A percentile compares a stretch with the other conserved stretches of the same genome.
These are phyloP conservation scores for Hyaloscypha variabilis DNA, from an alignment of 495 filamentous ascomycete genomes.

Conservation along the genomic window DNA sequence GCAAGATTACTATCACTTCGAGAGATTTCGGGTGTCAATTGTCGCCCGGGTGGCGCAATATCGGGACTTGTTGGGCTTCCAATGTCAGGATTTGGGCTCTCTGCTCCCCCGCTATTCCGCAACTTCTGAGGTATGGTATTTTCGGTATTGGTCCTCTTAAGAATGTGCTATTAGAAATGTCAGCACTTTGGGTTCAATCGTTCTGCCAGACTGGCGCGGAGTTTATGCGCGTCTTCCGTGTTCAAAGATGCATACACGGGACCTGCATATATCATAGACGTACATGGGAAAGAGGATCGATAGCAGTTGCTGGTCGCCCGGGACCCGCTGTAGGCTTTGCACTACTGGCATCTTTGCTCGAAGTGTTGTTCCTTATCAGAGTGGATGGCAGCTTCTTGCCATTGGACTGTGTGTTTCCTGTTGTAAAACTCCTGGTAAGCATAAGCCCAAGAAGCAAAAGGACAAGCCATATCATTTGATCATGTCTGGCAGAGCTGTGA, in stretches of 20 bases:
- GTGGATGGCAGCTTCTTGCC: constrained; percentile 36
- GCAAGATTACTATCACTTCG: constrained; percentile 43
- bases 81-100: constrained; percentile 53
- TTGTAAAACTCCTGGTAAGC: constrained; percentile 7
- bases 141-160: constrained; percentile 79
- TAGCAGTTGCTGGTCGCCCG: constrained; percentile 37
- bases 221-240: not conserved
- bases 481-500: constrained; percentile 5
- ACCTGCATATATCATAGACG: constrained; percentile 25
- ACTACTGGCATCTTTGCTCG: constrained; percentile 27
- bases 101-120: constrained; percentile 50
- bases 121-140: constrained; percentile 68
- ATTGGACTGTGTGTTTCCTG: constrained; percentile 32
- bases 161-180: constrained; percentile 57
- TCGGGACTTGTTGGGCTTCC: constrained; percentile 51
- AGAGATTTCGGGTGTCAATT: constrained; percentile 35
- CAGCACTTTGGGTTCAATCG: constrained; percentile 1
- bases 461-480: constrained; percentile 19
- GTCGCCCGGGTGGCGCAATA: constrained; percentile 39
- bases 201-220: not conserved
- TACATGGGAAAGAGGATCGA: constrained; percentile 62
- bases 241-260: not conserved
- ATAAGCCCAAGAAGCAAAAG: constrained; percentile 14
- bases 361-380: constrained; percentile 32
- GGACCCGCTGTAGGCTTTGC: constrained; percentile 20